Percentiles rank a stretch among this genome's conserved stretches.
Evolutionary conservation across 495 filamentous ascomycete genomes (phyloP).

Genomic region (Neurospora sp.): DNA sequence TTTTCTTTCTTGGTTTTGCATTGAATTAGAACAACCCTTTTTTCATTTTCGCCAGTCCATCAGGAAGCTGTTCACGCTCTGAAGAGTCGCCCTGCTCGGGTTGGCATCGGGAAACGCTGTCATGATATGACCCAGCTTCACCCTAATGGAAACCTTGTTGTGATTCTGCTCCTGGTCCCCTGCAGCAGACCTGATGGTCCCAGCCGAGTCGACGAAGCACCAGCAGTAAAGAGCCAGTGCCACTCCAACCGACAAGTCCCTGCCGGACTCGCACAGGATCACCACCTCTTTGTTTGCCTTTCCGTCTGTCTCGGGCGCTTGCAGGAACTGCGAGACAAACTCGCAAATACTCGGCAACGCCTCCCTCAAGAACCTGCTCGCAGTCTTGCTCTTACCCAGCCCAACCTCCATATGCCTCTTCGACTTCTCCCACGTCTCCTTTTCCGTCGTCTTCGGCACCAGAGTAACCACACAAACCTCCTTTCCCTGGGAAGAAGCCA

Average conservation of each 20-base stretch:
- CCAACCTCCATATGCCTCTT: constrained; percentile 47
- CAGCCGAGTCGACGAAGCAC: constrained; percentile 24
- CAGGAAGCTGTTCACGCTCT: constrained; percentile 79
- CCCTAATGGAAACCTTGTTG: constrained; percentile 67
- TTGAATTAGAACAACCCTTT: not conserved
- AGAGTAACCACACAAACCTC: constrained; percentile 19
- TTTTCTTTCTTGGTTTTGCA: not conserved
- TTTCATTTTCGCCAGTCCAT: constrained; percentile 45
- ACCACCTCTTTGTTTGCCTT: constrained; percentile 16
- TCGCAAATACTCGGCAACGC: constrained; percentile 48
- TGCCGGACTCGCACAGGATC: constrained; percentile 32
- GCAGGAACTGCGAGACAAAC: constrained; percentile 29
- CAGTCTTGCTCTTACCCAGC: constrained; percentile 56
- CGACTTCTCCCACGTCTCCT: constrained; percentile 23
- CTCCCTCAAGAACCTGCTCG: constrained; percentile 62
- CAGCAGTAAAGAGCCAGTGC: constrained; percentile 40
- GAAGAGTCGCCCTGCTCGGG: constrained; percentile 68
- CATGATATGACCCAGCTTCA: constrained; percentile 68
- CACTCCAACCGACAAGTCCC: constrained; percentile 34
- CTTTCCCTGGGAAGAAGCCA: constrained; percentile 1
- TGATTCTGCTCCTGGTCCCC: constrained; percentile 27
- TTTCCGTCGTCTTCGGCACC: constrained; percentile 22
- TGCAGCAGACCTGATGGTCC: constrained; percentile 14
- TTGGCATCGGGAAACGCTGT: constrained; percentile 64
- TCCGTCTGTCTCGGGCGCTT: not conserved